Percentiles rank a stretch among this genome's conserved stretches.
These are phyloP conservation scores for Scytalidium lignicola DNA, from an alignment of 2,329 filamentous ascomycete species.

Conservation along the genomic window DNA sequence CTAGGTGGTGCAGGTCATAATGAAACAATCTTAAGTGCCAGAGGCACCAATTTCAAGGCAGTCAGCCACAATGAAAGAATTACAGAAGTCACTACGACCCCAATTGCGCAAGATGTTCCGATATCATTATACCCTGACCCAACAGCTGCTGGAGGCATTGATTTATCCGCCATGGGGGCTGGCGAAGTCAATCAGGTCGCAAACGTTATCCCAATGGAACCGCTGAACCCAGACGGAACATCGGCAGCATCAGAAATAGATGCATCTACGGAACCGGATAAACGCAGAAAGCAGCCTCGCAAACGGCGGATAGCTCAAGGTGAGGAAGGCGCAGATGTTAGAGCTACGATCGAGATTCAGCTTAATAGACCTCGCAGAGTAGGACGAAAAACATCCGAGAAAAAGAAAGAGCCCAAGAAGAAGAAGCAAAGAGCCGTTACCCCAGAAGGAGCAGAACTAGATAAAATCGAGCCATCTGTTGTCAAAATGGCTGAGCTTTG, in stretches of 20 bases:
- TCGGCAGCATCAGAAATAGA: constrained; percentile 14
- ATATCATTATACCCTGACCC: background rate
- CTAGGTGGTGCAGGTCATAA: background rate
- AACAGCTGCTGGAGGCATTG: constrained; percentile 6
- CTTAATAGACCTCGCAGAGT: constrained; percentile 14
- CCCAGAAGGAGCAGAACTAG: constrained; percentile 58
- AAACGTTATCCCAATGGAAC: constrained; percentile 16
- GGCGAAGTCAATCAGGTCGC: constrained; percentile 6
- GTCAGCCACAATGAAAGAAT: background rate
- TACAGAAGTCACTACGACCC: background rate
- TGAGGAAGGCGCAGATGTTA: constrained; percentile 16
- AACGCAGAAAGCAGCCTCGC: constrained; percentile 14
- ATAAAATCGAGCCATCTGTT: constrained; percentile 58
- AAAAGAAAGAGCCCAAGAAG: constrained; percentile 28
- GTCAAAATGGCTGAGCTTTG: constrained; percentile 71
- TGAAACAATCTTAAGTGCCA: background rate
- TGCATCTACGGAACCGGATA: constrained; percentile 12
- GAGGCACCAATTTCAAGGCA: background rate
- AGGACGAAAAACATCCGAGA: constrained; percentile 16
- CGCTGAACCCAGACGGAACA: constrained; percentile 22
- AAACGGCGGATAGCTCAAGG: constrained; percentile 14
- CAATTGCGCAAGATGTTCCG: background rate
- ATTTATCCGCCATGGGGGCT: constrained; percentile 8
- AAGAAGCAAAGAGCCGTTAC: constrained; percentile 33
- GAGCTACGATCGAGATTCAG: constrained; percentile 19